A percentile compares a stretch with the other conserved stretches of the same genome.
Conservation (phyloP, 495 filamentous ascomycete species). For the Entonaema liquescens region DNA sequence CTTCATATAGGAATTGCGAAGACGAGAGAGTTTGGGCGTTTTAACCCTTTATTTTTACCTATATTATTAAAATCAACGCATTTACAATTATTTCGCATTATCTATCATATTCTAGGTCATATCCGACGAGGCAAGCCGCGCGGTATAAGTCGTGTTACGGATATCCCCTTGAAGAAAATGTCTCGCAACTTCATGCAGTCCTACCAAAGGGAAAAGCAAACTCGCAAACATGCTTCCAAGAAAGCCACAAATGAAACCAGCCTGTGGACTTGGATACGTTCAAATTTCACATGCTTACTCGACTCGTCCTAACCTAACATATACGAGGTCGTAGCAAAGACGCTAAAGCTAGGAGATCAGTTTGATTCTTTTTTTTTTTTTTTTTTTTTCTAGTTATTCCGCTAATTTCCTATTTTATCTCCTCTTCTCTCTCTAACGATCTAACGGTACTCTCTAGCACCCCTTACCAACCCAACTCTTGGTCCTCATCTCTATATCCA, state of each 20-base stretch:
- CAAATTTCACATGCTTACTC: too few relatives aligned
- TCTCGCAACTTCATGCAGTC: neutral
- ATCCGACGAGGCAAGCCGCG: neutral
- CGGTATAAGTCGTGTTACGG: neutral
- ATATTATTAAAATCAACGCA: constrained; percentile 1
- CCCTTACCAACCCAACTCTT: neutral
- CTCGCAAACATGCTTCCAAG: neutral
- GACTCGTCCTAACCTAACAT: too few relatives aligned
- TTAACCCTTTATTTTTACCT: constrained; percentile 12
- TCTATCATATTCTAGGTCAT: neutral
- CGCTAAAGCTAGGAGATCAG: neutral
- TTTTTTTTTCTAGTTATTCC: neutral
- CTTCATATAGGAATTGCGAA: constrained; percentile 5
- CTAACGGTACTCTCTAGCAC: neutral
- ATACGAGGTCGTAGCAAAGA: neutral
- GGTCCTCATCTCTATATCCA: neutral
- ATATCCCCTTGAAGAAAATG: neutral
- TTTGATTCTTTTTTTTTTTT: neutral
- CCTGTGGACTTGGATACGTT: too few relatives aligned
- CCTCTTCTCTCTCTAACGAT: neutral
- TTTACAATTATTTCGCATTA: constrained; percentile 5
- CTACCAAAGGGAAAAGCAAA: neutral
- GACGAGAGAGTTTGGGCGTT: constrained; percentile 8
- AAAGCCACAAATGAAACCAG: neutral
- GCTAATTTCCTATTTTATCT: too few relatives aligned